Base-by-base conservation (phyloP, 2,329 filamentous ascomycete species). In the Diaporthe sp. region DNA sequence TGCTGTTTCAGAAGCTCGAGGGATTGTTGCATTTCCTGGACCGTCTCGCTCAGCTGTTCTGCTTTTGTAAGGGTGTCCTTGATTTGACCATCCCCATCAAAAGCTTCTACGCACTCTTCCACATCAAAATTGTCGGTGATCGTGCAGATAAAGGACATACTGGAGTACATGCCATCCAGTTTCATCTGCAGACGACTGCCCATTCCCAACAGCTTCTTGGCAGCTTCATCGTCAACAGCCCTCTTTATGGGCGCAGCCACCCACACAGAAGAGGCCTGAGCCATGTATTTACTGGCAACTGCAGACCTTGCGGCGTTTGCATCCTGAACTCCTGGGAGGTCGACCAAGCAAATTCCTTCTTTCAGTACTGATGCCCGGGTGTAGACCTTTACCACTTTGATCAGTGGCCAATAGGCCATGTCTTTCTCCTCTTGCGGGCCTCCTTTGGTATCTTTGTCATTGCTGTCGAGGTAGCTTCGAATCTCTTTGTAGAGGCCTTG, bases 181-280 rank as follows among this genome's bases (percentile, higher is more conserved):
- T 91, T 89, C 7, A 93, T 83, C 77, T 92, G 91, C 0, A 88
- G 84, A 78, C 88, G 90, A 83, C 91, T 91, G 0, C 86, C 85
- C 34, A 90, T 86, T 0, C 90, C 90, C 13, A 92, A 82, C 1
- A 93, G 82, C 0, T 85, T 86, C 74, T 89, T 88, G 0, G 90
- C 90, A 2, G 88, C 86, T 78, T 91, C 90, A 77, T 92, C 89
- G 75, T 92, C 89, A 0, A 92, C 90, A 1, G 89, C 89, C 12
- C 91, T 84, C 58, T 85, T 90, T 74, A 93, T 93, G 0, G 90
- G 90, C 1, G 91, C 89, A n/a, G 91, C 87, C n/a, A n/a, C n/a
- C n/a, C n/a, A n/a, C n/a, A n/a, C n/a, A n/a, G n/a, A n/a, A n/a
- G n/a, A n/a, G n/a, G n/a, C n/a, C n/a, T n/a, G n/a, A n/a, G n/a